Base-by-base conservation (phyloP, 106 monocot genomes). In the Hemerocallis citrina region DNA sequence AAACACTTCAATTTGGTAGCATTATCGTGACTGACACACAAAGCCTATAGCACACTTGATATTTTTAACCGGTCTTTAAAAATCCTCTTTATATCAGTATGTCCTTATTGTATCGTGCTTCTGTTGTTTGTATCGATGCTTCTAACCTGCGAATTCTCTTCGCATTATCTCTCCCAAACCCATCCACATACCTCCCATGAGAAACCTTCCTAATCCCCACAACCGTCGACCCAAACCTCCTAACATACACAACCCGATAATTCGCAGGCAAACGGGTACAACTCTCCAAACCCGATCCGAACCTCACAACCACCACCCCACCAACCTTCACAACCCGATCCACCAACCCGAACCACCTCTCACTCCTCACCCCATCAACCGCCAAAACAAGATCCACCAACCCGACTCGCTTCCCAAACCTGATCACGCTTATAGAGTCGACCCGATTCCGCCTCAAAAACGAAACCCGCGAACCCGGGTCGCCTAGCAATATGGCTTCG, bases 381-480 rank as follows among this genome's bases (percentile, higher is more conserved):
- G 64, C 42, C 21, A 87, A 63, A 15, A 83, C 31, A 64, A 92
- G 83, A 12, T 86, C 91, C 21, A 92, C 65, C 16, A 16, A 77
- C 24, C 30, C n/a, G n/a, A n/a, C 21, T 34, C 31, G 13, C 16
- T 31, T 37, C 24, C 46, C 41, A n/a, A 31, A 38, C 17, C 30
- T 52, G 49, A 20, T 25, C 23, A 3, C 49, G 52, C n/a, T n/a
- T 56, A 77, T 29, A 35, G 59, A 59, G 43, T 69, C 48, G 34
- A 83, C 36, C 59, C 39, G 28, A 54, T 80, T 73, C 24, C 39
- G 57, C 63, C 61, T 62, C 48, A 79, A 34, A 31, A 85, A 62
- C 13, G 63, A 40, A 13, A 56, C 15, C 29, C 64, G 27, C 3
- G 57, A 54, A 9, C 56, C 43, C 30, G 68, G 36, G 54, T 68